Evolutionary conservation across 768 basidiomycete genomes (phyloP).

Genomic region (Megacollybia marginata): DNA sequence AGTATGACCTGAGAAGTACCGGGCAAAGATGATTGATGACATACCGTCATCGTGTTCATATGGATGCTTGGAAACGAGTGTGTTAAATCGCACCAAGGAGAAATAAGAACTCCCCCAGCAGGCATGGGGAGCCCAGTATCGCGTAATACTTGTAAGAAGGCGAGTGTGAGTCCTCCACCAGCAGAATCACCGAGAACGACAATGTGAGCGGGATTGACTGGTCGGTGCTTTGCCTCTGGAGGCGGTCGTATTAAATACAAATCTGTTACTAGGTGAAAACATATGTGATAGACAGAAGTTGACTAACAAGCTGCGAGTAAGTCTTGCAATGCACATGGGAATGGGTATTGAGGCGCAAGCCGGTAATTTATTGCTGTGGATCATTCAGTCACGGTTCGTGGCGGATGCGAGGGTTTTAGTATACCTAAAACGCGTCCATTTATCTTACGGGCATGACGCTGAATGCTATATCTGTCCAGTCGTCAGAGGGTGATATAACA

Average conservation of each 20-base stretch:
- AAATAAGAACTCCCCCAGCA: slow-evolving; percentile 83
- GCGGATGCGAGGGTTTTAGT: too few species aligned
- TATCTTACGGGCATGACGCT: slow-evolving; percentile 86
- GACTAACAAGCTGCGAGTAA: slow-evolving; percentile 75
- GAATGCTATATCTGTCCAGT: slow-evolving; percentile 56
- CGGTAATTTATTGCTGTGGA: slow-evolving; percentile 66
- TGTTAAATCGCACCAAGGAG: slow-evolving; percentile 88
- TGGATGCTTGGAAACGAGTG: slow-evolving; percentile 91
- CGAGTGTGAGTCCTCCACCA: slow-evolving; percentile 80
- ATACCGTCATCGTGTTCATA: slow-evolving; percentile 75
- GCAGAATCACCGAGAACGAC: slow-evolving; percentile 90
- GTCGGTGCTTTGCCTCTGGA: slow-evolving; percentile 61
- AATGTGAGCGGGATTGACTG: slow-evolving; percentile 77
- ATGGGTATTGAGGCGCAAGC: slow-evolving; percentile 95
- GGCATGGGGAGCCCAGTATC: slow-evolving; percentile 78
- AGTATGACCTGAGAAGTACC: neutral
- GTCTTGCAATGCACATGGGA: slow-evolving; percentile 90
- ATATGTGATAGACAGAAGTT: neutral
- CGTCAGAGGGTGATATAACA: slow-evolving; percentile 1
- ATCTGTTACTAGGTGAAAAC: slow-evolving; percentile 33
- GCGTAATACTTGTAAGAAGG: slow-evolving; percentile 81
- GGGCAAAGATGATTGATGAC: slow-evolving; percentile 10
- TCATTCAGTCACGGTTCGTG: slow-evolving; percentile 7
- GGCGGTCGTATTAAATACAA: slow-evolving; percentile 89
- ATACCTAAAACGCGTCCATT: slow-evolving; percentile 81